Percentiles rank a stretch among this genome's conserved stretches.
phyloP scores from a whole-genome alignment of 805 yeast species.

The Torulaspora franciscae region DNA sequence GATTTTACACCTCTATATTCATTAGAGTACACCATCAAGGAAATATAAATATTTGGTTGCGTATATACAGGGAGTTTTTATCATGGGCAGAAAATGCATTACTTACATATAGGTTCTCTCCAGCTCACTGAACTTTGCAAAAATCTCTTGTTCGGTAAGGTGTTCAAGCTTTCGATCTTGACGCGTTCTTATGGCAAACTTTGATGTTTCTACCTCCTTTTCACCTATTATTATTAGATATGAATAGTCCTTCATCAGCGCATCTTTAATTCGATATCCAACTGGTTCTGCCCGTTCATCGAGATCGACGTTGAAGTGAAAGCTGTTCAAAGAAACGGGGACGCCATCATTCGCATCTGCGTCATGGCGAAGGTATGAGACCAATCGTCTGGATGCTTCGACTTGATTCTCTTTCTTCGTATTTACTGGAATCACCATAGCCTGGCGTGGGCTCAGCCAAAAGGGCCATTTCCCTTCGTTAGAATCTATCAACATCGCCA shows the following conservation, averaged over 20 bases:
- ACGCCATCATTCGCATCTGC: conserved; percentile 26
- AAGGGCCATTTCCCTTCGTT: conserved; percentile 95
- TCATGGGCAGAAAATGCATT: not conserved
- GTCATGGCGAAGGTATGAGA: conserved; percentile 46
- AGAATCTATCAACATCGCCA: conserved; percentile 87
- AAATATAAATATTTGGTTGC: conserved; percentile 11
- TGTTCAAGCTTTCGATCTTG: conserved; percentile 44
- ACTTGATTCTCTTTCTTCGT: conserved; percentile 44
- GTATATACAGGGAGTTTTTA: conserved; percentile 8
- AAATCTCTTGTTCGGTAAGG: conserved; percentile 48
- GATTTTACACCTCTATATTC: conserved; percentile 30
- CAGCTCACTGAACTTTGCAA: conserved; percentile 47
- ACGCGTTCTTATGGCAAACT: conserved; percentile 60
- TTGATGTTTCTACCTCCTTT: conserved; percentile 58
- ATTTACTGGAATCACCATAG: conserved; percentile 74
- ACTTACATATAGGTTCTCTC: conserved; percentile 47
- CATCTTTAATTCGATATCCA: conserved; percentile 75
- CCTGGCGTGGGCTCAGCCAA: conserved; percentile 93
- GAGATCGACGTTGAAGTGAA: conserved; percentile 67
- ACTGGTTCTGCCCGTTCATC: conserved; percentile 74
- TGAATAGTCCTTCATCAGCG: conserved; percentile 66
- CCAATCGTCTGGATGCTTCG: conserved; percentile 49
- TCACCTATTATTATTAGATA: conserved; percentile 86
- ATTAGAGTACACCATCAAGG: conserved; percentile 22
- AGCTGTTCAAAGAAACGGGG: conserved; percentile 54